These are phyloP conservation scores for Pseudopyrenochaeta lycopersici DNA, from an alignment of 2,329 filamentous ascomycete species.

Conservation along the genomic window DNA sequence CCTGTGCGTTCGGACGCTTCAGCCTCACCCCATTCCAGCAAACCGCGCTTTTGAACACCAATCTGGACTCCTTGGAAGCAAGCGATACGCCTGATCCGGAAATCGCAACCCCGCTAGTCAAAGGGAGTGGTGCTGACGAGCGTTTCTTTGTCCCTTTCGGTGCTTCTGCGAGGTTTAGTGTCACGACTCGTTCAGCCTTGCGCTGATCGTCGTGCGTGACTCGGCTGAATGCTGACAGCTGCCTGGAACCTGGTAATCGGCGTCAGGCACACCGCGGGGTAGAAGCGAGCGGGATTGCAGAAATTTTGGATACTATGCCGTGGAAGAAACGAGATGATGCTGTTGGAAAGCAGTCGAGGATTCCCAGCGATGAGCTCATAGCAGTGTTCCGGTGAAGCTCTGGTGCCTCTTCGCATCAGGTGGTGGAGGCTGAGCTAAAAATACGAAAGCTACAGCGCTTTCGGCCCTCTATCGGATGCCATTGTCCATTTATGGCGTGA, in stretches of 20 bases:
- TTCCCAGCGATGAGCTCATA: not conserved
- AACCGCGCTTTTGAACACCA: constrained; percentile 9
- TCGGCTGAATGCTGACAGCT: constrained; percentile 3
- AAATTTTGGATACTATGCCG: not conserved
- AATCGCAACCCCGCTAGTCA: constrained; percentile 1
- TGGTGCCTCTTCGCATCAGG: constrained; percentile 1
- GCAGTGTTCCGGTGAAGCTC: not conserved
- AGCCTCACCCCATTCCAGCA: constrained; percentile 23
- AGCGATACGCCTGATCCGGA: not conserved
- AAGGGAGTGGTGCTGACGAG: constrained; percentile 10
- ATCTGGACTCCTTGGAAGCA: not conserved
- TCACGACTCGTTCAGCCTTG: constrained; percentile 12
- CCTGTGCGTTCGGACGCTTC: constrained; percentile 20
- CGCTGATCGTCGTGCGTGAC: constrained; percentile 1
- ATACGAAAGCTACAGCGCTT: constrained; percentile 19
- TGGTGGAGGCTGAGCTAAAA: constrained; percentile 21
- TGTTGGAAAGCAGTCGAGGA: no score
- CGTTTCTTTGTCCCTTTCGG: constrained; percentile 1
- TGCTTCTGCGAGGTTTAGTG: constrained; percentile 5
- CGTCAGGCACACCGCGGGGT: not conserved
- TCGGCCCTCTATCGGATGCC: constrained; percentile 14
- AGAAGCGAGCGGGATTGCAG: not conserved
- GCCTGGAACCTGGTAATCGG: not conserved
- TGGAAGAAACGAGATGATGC: not conserved
- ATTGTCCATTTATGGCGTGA: constrained; percentile 9